These are phyloP conservation scores for Podospora fimiseda DNA, from an alignment of 495 filamentous ascomycete species.

Conservation along the genomic window DNA sequence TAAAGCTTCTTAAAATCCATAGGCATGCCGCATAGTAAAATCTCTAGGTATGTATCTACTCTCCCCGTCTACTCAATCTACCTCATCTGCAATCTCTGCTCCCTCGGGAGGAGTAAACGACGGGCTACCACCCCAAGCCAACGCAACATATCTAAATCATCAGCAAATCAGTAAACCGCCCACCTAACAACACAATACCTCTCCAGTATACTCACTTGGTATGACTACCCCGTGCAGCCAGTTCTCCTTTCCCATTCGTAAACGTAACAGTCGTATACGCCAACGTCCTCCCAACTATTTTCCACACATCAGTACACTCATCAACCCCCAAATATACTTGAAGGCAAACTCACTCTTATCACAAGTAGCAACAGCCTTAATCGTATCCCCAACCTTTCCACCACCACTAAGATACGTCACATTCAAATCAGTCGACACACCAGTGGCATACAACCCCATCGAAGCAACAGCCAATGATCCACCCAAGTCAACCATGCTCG, in stretches of 20 bases:
- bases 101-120: conserved; percentile 13
- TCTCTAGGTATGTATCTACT: not conserved
- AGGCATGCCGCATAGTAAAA: too few relatives aligned
- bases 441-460: conserved; percentile 76
- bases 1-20: too few relatives aligned
- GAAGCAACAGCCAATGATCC: conserved; percentile 93
- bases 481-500: conserved; percentile 91
- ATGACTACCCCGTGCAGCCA: conserved; percentile 87
- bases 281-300: conserved; percentile 82
- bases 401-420: conserved; percentile 89
- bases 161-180: not conserved
- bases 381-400: conserved; percentile 71
- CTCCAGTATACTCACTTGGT: conserved; percentile 93
- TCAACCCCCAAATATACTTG: not conserved
- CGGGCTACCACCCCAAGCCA: conserved; percentile 13
- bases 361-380: conserved; percentile 64
- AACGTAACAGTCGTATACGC: conserved; percentile 84
- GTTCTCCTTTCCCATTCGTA: conserved; percentile 63
- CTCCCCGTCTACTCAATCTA: not conserved
- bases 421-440: conserved; percentile 88
- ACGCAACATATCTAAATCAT: conserved; percentile 13
- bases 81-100: conserved; percentile 9
- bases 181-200: not conserved
- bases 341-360: conserved; percentile 65
- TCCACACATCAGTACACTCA: not conserved